A percentile compares a stretch with the other conserved stretches of the same genome.
These are phyloP conservation scores for Ceriops tagal DNA, from an alignment of 345 rosid species.

Conservation along the genomic window DNA sequence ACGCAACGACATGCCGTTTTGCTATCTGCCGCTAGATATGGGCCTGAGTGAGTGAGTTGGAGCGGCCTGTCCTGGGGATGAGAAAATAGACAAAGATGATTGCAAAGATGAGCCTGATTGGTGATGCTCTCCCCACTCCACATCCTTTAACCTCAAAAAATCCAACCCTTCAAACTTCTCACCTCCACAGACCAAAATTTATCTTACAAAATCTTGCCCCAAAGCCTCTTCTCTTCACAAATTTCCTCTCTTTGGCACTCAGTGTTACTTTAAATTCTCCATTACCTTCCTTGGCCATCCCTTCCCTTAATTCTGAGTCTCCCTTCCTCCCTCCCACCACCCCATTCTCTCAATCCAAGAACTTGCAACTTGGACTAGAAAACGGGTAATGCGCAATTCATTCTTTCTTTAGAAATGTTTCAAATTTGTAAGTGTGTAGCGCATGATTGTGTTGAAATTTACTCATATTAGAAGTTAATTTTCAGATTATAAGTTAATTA, in stretches of 20 bases:
- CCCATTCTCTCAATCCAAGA: constrained; percentile 88
- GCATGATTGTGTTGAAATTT: background rate
- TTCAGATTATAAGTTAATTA: no score
- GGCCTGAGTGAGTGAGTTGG: no score
- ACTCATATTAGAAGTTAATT: no score
- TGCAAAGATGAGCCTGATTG: constrained; percentile 24
- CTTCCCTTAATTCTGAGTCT: constrained; percentile 54
- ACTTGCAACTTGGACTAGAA: constrained; percentile 59
- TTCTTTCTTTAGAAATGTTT: background rate
- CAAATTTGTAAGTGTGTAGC: no score
- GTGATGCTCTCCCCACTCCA: constrained; percentile 30
- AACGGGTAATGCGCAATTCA: constrained; percentile 45
- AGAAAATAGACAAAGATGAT: constrained; percentile 3
- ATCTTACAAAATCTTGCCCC: constrained; percentile 9
- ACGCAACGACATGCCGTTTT: no score
- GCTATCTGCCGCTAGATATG: no score
- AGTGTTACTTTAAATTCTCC: constrained; percentile 48
- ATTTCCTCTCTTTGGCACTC: constrained; percentile 57
- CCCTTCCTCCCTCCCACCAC: constrained; percentile 53
- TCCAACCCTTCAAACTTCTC: constrained; percentile 10
- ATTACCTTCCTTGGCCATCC: constrained; percentile 60
- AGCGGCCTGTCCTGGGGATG: background rate
- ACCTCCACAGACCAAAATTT: constrained; percentile 15
- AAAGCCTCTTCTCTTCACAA: constrained; percentile 33
- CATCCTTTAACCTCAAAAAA: constrained; percentile 20